phyloP scores from a whole-genome alignment of 805 yeast genomes.

The Peterozyma toletana region DNA sequence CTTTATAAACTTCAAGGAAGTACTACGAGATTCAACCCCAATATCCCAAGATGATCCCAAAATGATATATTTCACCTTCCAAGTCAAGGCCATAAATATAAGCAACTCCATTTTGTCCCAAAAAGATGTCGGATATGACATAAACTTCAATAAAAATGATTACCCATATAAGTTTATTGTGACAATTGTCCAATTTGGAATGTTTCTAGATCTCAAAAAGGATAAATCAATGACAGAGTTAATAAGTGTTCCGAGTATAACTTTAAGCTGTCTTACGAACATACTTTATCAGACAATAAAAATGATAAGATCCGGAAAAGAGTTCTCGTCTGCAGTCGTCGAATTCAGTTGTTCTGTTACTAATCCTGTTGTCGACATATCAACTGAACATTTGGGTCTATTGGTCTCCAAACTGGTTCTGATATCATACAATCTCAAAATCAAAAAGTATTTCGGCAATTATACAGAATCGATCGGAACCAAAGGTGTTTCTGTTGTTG shows the following conservation, averaged over 20 bases:
- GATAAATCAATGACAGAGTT: slow-evolving; percentile 14
- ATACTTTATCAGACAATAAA: slow-evolving; percentile 25
- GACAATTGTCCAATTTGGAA: slow-evolving; percentile 28
- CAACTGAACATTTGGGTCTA: slow-evolving; percentile 9
- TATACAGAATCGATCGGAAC: not conserved
- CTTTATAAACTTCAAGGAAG: slow-evolving; percentile 10
- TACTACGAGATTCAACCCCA: not conserved
- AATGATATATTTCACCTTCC: slow-evolving; percentile 10
- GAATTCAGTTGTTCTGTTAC: slow-evolving; percentile 9
- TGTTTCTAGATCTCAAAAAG: slow-evolving; percentile 16
- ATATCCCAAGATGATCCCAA: slow-evolving; percentile 3
- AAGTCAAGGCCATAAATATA: slow-evolving; percentile 12
- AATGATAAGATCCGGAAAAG: slow-evolving; percentile 10
- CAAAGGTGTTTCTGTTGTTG: not conserved
- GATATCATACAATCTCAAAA: not conserved
- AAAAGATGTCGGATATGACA: slow-evolving; percentile 36
- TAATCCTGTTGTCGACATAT: slow-evolving; percentile 11
- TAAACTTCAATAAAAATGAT: slow-evolving; percentile 31
- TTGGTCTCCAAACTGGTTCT: slow-evolving; percentile 4
- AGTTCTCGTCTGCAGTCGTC: slow-evolving; percentile 4
- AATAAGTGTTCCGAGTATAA: slow-evolving; percentile 24
- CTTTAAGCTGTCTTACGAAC: slow-evolving; percentile 31
- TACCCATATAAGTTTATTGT: slow-evolving; percentile 31
- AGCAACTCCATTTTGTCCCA: slow-evolving; percentile 12
- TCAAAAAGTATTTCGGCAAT: not conserved